phyloP scores from a whole-genome alignment of 2,329 filamentous ascomycete genomes.

The Aspergillus carbonarius region DNA sequence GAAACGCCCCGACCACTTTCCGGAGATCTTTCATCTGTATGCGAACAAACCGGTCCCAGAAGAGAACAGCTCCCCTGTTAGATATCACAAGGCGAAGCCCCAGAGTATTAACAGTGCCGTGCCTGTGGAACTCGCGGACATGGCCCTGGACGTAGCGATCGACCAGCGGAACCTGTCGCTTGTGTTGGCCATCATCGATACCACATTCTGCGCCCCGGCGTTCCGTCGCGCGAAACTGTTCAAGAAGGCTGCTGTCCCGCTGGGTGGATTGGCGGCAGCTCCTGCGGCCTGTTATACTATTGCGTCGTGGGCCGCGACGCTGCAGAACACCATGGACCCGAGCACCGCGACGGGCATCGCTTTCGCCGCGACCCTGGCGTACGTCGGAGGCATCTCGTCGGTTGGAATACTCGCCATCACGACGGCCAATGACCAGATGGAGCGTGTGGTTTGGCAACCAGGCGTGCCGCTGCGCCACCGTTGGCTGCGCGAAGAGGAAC shows the following conservation, averaged over 20 bases:
- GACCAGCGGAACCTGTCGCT: constrained; percentile 73
- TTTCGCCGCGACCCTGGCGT: constrained; percentile 78
- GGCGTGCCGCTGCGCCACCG: constrained; percentile 77
- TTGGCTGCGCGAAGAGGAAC: constrained; percentile 87
- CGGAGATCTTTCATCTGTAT: constrained; percentile 77
- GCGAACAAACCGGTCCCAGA: constrained; percentile 75
- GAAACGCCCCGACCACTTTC: constrained; percentile 71
- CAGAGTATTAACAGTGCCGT: constrained; percentile 70
- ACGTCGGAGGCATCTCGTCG: constrained; percentile 75
- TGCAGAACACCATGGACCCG: constrained; percentile 76
- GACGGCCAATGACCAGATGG: constrained; percentile 93
- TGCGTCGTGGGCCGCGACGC: constrained; percentile 63
- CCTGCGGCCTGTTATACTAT: constrained; percentile 59
- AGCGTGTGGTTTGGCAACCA: constrained; percentile 82
- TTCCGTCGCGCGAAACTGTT: constrained; percentile 46
- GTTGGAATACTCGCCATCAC: constrained; percentile 81
- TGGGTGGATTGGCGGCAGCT: constrained; percentile 39
- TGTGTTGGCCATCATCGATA: constrained; percentile 74
- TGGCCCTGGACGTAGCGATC: constrained; percentile 77
- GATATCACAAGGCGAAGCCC: constrained; percentile 64
- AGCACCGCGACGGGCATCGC: constrained; percentile 72
- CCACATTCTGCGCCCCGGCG: constrained; percentile 48
- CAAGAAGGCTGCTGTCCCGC: constrained; percentile 40
- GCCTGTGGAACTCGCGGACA: constrained; percentile 65
- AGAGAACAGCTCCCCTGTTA: constrained; percentile 58